Evolutionary conservation across 371 early-diverging fungal species (phyloP), one percentile per base, ranked within the genome.

Genomic region (Mucor sp.): DNA sequence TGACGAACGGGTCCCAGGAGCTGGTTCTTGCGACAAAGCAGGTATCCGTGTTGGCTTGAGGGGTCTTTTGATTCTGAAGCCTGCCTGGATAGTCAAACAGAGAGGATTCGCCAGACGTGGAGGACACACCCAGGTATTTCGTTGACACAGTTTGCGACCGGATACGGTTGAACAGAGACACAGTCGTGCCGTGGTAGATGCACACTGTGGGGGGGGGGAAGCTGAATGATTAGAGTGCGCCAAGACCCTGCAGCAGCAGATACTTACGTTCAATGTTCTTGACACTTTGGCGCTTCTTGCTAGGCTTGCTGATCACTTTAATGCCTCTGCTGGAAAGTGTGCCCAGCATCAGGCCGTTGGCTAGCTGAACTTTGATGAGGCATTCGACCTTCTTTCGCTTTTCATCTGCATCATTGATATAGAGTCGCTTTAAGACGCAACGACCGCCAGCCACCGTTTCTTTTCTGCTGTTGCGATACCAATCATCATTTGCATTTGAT

Each of bases 121-220:
- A 41, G 8, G 85, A 86, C 1, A 89, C 92, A 12, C 93, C 93
- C 30, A 93, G 76, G 47, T 93, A 94, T 72, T 93, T 93, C 17
- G 94, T 94, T 2, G 94, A 93, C 6, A 94, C 93, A 1, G 94
- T 94, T 74, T 94, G 94, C 1, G 93, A 92, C n/a, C 94, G 27
- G 14, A 80, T 83, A 8, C 87, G 85, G 30, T 86, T 90, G n/a
- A 92, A 90, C 21, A 93, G 76, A 7, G 94, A 91, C 27, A 94
- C 86, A 6, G 90, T 90, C 3, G 92, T 87, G 6, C 94, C 94
- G 65, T 93, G 91, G 73, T 93, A 91, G 59, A 95, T 91, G 70
- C 92, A 91, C 41, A 93, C 66, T 66, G 48, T 35, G 25, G 32
- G 55, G n/a, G n/a, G n/a, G n/a, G n/a, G n/a, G n/a, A n/a, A 90